Conservation (phyloP, 2,329 filamentous ascomycete species). For the Penicillium sp. region DNA sequence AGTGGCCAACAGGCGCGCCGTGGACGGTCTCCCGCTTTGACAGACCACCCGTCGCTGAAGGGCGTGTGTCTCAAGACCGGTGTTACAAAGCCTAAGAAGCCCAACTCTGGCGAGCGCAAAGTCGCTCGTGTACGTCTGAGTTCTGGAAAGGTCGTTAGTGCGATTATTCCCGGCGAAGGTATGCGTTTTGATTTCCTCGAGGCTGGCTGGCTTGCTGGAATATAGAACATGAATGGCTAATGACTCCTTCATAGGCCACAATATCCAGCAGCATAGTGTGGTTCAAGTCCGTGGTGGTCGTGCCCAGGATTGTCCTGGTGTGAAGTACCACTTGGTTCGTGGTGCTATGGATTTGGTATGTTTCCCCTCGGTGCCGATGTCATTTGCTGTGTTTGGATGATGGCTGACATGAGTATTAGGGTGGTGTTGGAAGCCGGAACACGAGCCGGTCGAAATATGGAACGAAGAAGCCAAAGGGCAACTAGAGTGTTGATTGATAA, state of each 20-base stretch:
- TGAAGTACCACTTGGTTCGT: slow-evolving; percentile 88
- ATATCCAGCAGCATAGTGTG: slow-evolving; percentile 97
- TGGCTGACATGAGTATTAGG: slow-evolving; percentile 50
- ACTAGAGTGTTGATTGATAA: slow-evolving; percentile 39
- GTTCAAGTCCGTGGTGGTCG: slow-evolving; percentile 91
- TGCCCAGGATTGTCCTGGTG: slow-evolving; percentile 95
- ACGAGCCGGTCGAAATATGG: slow-evolving; percentile 93
- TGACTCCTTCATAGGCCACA: slow-evolving; percentile 62
- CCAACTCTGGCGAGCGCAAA: slow-evolving; percentile 95
- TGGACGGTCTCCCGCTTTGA: slow-evolving; percentile 78
- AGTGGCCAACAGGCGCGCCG: slow-evolving; percentile 74
- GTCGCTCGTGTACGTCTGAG: slow-evolving; percentile 86
- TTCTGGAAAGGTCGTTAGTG: slow-evolving; percentile 78
- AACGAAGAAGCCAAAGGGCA: slow-evolving; percentile 95
- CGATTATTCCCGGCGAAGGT: slow-evolving; percentile 94
- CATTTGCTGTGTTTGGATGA: not conserved
- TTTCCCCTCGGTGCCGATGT: slow-evolving; percentile 20
- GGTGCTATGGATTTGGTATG: slow-evolving; percentile 88
- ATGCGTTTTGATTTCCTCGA: slow-evolving; percentile 16
- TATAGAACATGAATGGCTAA: too few species aligned
- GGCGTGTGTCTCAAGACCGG: slow-evolving; percentile 94
- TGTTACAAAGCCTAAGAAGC: slow-evolving; percentile 94
- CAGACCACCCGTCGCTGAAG: slow-evolving; percentile 74
- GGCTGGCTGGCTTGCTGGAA: slow-evolving; percentile 4
- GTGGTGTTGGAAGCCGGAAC: slow-evolving; percentile 78